These are phyloP conservation scores for Cadophora gregata DNA, from an alignment of 2,329 filamentous ascomycete species.

Conservation along the genomic window DNA sequence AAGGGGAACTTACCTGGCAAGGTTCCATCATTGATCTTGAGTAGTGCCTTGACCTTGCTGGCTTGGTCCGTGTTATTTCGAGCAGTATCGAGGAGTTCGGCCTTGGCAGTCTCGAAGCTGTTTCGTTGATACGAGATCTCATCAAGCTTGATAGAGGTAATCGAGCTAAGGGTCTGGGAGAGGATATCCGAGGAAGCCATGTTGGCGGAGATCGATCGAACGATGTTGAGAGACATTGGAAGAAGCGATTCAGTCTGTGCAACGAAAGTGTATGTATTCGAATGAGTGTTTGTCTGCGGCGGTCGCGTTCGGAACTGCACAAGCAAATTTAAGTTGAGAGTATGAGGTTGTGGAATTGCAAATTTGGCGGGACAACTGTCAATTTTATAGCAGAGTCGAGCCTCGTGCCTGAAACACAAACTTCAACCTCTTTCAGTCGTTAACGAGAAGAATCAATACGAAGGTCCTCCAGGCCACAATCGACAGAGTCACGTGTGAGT, in stretches of 20 bases:
- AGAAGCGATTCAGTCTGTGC: neutral
- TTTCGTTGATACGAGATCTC: conserved; percentile 58
- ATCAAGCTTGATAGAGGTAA: conserved; percentile 61
- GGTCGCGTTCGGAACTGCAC: neutral
- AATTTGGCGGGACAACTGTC: neutral
- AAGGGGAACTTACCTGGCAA: neutral
- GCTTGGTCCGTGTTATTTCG: conserved; percentile 38
- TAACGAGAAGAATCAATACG: neutral
- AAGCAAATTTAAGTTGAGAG: neutral
- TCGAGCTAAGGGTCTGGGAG: conserved; percentile 58
- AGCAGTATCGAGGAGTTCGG: conserved; percentile 47
- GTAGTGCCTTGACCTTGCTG: conserved; percentile 45
- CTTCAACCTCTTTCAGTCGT: neutral
- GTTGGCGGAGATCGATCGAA: neutral
- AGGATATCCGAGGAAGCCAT: conserved; percentile 49
- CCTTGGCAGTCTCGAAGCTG: conserved; percentile 54
- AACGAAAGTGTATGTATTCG: neutral
- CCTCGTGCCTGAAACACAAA: neutral
- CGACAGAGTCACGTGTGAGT: neutral
- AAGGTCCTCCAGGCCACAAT: neutral
- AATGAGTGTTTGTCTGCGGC: neutral
- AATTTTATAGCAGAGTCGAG: neutral
- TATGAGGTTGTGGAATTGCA: neutral
- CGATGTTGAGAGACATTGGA: neutral
- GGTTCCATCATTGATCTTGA: conserved; percentile 36